Evolutionary conservation across 2,329 filamentous ascomycete species (phyloP), one percentile per base, ranked within the genome.

Genomic region (Penicillium brasilianum): DNA sequence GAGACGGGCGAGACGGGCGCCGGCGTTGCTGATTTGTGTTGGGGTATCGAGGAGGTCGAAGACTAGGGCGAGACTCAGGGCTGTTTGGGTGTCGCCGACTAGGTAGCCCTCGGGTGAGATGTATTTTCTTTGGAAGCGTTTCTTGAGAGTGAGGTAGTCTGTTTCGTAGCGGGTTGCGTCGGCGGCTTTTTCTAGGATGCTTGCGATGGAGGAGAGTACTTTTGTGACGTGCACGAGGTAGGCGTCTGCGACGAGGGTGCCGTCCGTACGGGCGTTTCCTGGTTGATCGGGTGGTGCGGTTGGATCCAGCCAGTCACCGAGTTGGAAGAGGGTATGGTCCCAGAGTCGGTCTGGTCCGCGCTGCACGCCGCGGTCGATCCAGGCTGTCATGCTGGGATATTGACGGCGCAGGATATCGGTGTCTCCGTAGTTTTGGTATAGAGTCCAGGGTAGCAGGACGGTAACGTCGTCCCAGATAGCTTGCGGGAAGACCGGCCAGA

Each of bases 221-320:
- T 64, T 60, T 0, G 74, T 76, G 50, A 76, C 69, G 37, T 74
- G 73, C 7, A 79, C 70, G 1, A 80, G 68, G 57, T 77, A 80
- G 5, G 75, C 74, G 55, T 80, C 76, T 2, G 78, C 73, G 6
- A 80, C 78, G 7, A 79, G 69, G 20, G 66, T 66, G 9, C 69
- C 66, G 59, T 76, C 66, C n/a, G 76, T 76, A 6, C 69, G 69
- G 16, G 69, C 70, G 39, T 72, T 64, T 0, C 74, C 75, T 2
- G 77, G 73, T 9, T 74, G 69, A 4, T 73, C 69, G 3, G 73
- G 65, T 2, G 77, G 77, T 4, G 78, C 75, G 2, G 66, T 66
- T 1, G 78, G 78, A 61, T 81, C 78, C 0, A 80, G 69, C 78
- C 78, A 80, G 68, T 80, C 78, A 6, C 72, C 77, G 3, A 77